Evolutionary conservation across 495 filamentous ascomycete species (phyloP).

Genomic region (Aspergillus kassunensis): DNA sequence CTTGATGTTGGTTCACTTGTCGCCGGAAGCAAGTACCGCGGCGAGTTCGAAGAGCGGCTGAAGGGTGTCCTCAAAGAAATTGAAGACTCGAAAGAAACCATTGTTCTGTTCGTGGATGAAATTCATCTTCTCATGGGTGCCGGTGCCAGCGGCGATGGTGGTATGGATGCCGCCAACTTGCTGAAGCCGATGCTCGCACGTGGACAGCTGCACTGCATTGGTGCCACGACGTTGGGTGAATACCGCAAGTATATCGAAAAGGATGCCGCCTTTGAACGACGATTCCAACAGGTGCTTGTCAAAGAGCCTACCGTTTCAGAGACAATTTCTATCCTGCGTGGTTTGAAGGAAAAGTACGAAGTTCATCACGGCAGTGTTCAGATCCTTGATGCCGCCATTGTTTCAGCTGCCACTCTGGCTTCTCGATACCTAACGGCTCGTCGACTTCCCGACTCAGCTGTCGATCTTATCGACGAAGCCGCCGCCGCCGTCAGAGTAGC

Average conservation of each 20-base stretch:
- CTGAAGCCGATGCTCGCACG: conserved; percentile 96
- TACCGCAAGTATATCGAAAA: conserved; percentile 99
- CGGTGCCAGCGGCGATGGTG: conserved; percentile 86
- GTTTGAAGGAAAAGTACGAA: conserved; percentile 95
- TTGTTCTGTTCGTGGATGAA: conserved; percentile 96
- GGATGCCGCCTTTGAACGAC: conserved; percentile 93
- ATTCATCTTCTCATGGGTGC: conserved; percentile 99
- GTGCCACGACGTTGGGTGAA: conserved; percentile 89
- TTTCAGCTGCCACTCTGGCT: conserved; percentile 82
- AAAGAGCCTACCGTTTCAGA: conserved; percentile 86
- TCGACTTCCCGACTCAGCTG: conserved; percentile 90
- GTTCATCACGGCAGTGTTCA: conserved; percentile 90
- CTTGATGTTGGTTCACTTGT: conserved; percentile 93
- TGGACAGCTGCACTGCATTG: conserved; percentile 95
- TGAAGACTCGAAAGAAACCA: conserved; percentile 91
- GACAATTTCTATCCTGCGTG: conserved; percentile 94
- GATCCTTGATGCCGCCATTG: conserved; percentile 89
- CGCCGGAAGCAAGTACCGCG: conserved; percentile 94
- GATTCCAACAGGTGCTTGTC: conserved; percentile 96
- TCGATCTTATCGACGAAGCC: conserved; percentile 94
- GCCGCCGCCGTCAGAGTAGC: conserved; percentile 91
- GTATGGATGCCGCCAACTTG: conserved; percentile 97
- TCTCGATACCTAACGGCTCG: conserved; percentile 86
- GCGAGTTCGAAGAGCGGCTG: conserved; percentile 98
- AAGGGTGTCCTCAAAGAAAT: conserved; percentile 98